Evolutionary conservation across 208 protist genomes (phyloP).

Genomic region (Blastocrithidia nonstop): DNA sequence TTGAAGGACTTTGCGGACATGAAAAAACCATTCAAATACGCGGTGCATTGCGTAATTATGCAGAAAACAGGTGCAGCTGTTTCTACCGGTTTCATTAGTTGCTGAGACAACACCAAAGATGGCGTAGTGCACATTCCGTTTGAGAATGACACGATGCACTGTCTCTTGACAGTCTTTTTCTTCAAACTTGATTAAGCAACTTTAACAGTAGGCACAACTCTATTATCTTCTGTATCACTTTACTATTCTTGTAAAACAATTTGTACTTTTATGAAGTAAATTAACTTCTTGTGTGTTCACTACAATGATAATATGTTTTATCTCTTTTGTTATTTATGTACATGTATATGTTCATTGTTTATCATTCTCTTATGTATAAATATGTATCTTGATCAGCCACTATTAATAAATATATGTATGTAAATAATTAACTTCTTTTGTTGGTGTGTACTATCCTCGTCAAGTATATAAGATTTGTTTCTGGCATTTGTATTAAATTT

Average conservation of each 20-base stretch:
- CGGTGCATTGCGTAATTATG: slow-evolving; percentile 82
- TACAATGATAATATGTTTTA: too few relatives aligned
- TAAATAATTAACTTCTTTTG: neutral
- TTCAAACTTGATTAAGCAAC: slow-evolving; percentile 60
- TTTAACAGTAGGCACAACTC: too few relatives aligned
- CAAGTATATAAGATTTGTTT: too few relatives aligned
- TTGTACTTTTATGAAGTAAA: too few relatives aligned
- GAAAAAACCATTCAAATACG: slow-evolving; percentile 90
- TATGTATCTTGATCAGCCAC: neutral
- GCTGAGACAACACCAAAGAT: slow-evolving; percentile 89
- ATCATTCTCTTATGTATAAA: neutral
- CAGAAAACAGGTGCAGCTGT: slow-evolving; percentile 85
- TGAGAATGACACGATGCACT: slow-evolving; percentile 76
- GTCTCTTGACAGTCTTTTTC: slow-evolving; percentile 78
- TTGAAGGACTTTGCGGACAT: slow-evolving; percentile 74
- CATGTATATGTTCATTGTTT: neutral
- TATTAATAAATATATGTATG: slow-evolving; percentile 1
- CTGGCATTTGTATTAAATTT: too few relatives aligned
- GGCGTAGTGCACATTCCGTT: slow-evolving; percentile 77
- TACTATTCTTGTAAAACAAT: too few relatives aligned
- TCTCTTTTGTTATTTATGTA: too few relatives aligned
- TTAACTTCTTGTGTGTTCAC: too few relatives aligned
- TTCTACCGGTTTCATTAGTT: slow-evolving; percentile 72
- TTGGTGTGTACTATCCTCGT: neutral
- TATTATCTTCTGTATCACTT: too few relatives aligned